Evolutionary conservation across 73 alveolate genomes (phyloP).

Genomic region (Durusdinium trenchii): DNA sequence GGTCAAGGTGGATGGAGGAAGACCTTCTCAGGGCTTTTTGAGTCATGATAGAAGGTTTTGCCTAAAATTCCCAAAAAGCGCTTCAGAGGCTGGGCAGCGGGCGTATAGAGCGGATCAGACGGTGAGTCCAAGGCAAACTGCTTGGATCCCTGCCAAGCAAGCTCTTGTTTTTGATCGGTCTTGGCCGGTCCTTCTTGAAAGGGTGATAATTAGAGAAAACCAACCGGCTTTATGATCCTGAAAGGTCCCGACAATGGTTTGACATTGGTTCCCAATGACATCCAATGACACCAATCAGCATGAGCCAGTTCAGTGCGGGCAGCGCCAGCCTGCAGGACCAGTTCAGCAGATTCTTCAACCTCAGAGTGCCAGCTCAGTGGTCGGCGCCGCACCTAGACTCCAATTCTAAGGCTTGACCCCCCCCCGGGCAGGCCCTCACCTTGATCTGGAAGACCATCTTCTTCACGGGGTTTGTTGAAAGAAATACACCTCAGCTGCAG

Average conservation of each 20-base stretch:
- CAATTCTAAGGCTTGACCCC: neutral
- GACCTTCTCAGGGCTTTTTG: no score
- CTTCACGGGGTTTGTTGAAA: constrained; percentile 51
- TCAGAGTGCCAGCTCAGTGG: no score
- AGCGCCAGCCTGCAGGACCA: constrained; percentile 26
- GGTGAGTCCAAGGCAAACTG: constrained; percentile 16
- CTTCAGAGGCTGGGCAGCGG: neutral
- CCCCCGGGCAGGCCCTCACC: neutral
- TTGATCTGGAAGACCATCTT: constrained; percentile 81
- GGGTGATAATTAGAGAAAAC: no score
- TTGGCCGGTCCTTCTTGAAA: no score
- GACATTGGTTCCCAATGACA: neutral
- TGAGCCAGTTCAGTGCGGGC: neutral
- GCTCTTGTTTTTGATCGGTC: no score
- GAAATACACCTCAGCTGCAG: constrained; percentile 41
- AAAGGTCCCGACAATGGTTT: no score
- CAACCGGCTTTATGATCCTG: no score
- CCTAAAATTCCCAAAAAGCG: no score
- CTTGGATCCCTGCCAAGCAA: constrained; percentile 21
- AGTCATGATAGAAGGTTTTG: no score
- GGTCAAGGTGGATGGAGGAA: no score
- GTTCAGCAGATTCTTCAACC: constrained; percentile 74
- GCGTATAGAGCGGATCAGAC: constrained; percentile 38
- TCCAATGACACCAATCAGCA: neutral
- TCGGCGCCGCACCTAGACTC: no score